A percentile compares a stretch with the other conserved stretches of the same genome.
Conservation (phyloP, 1,284 basidiomycete genomes). For the Pterula multifida region DNA sequence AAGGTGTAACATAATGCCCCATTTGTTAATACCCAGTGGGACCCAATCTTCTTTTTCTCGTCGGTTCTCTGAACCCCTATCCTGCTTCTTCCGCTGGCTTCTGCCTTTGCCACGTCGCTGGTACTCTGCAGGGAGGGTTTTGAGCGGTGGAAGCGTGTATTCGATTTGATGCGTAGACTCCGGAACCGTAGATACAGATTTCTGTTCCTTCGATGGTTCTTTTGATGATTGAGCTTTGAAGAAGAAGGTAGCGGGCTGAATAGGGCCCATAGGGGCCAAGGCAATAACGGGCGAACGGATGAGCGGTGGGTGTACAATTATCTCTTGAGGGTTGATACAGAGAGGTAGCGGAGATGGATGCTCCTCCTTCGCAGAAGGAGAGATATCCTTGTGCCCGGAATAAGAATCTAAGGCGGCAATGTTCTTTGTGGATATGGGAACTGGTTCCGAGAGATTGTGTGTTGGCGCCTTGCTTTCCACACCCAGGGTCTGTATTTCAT, state of each 20-base stretch:
- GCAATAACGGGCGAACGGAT: not conserved
- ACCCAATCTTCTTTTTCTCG: slow-evolving; percentile 56
- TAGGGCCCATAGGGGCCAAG: not conserved
- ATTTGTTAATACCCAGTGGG: slow-evolving; percentile 57
- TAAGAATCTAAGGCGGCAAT: not conserved
- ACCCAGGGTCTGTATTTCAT: not conserved
- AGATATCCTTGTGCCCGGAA: not conserved
- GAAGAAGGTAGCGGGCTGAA: not conserved
- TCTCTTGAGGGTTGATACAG: not conserved
- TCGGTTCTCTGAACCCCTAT: slow-evolving; percentile 19
- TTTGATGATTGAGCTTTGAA: not conserved
- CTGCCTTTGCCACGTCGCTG: slow-evolving; percentile 43
- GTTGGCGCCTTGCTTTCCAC: not conserved
- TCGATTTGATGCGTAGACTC: slow-evolving; percentile 7
- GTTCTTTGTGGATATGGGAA: not conserved
- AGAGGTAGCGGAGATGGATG: not conserved
- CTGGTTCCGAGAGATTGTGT: not conserved
- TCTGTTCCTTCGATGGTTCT: not conserved
- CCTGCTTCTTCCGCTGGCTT: slow-evolving; percentile 48
- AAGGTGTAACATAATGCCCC: slow-evolving; percentile 55
- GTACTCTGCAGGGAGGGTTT: slow-evolving; percentile 50
- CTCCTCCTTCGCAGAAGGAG: no score
- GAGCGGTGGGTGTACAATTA: not conserved
- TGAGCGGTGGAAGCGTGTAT: slow-evolving; percentile 52
- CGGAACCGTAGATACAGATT: not conserved